phyloP scores from a whole-genome alignment of 306 rosid genomes.

The Rosa persica region DNA sequence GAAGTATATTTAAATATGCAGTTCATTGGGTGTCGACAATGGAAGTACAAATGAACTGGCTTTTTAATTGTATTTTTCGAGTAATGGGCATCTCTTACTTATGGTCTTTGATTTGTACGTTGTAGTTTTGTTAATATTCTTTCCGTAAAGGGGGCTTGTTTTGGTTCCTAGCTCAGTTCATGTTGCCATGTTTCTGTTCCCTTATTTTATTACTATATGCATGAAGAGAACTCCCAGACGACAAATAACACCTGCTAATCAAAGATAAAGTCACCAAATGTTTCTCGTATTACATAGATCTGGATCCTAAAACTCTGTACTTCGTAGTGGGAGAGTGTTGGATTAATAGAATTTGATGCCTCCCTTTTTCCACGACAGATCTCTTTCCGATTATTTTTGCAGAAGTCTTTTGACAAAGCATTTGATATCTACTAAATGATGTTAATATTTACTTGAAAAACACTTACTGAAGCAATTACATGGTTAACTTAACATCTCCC shows the following conservation, averaged over 20 bases:
- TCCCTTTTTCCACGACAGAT: neutral
- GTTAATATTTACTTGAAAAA: neutral
- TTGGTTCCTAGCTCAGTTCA: constrained; percentile 7
- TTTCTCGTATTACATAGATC: neutral
- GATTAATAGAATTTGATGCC: neutral
- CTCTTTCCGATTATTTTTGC: neutral
- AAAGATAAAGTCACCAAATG: neutral
- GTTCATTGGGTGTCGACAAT: constrained; percentile 41
- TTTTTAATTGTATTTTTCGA: constrained; percentile 33
- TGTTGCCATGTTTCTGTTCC: neutral
- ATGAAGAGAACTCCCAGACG: neutral
- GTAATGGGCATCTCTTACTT: constrained; percentile 33
- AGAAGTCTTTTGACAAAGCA: neutral
- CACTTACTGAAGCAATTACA: neutral
- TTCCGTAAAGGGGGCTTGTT: neutral
- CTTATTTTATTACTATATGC: neutral
- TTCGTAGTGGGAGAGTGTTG: neutral
- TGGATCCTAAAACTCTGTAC: neutral
- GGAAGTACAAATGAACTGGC: constrained; percentile 64
- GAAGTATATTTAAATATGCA: constrained; percentile 37
- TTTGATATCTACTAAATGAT: neutral
- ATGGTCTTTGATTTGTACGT: neutral
- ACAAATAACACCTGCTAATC: constrained; percentile 5
- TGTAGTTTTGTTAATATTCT: neutral
- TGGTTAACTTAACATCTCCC: neutral